These are phyloP conservation scores for Alternaria alternata DNA, from an alignment of 2,329 filamentous ascomycete species.

Conservation along the genomic window DNA sequence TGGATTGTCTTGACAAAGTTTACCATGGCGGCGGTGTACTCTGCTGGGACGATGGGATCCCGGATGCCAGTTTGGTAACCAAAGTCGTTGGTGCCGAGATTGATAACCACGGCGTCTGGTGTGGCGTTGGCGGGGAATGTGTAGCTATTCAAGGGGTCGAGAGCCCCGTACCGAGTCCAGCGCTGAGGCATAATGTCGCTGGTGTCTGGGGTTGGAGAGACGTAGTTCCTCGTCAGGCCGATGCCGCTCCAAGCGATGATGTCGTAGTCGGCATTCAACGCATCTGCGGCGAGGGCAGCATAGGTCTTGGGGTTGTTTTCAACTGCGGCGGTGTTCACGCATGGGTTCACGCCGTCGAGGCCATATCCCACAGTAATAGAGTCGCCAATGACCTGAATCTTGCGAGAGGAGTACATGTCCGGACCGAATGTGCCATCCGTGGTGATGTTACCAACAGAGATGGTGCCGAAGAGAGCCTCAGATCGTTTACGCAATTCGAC, in stretches of 20 bases:
- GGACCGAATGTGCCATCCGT: constrained; percentile 39
- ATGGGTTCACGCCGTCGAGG: constrained; percentile 53
- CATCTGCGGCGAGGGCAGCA: constrained; percentile 53
- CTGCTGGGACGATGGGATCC: constrained; percentile 10
- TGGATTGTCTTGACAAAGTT: constrained; percentile 47
- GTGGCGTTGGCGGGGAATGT: constrained; percentile 45
- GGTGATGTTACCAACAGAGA: constrained; percentile 40
- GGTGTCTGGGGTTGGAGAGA: constrained; percentile 33
- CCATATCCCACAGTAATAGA: constrained; percentile 58
- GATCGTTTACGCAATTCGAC: constrained; percentile 53
- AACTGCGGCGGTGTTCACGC: constrained; percentile 51
- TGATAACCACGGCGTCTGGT: constrained; percentile 54
- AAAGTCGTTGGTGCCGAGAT: constrained; percentile 58
- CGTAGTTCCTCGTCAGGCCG: constrained; percentile 54
- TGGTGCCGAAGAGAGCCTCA: constrained; percentile 47
- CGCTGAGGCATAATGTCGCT: constrained; percentile 52
- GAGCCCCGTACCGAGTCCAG: constrained; percentile 55
- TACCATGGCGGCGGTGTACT: constrained; percentile 29
- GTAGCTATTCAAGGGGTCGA: constrained; percentile 51
- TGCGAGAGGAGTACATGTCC: constrained; percentile 36
- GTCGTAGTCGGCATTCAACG: constrained; percentile 54
- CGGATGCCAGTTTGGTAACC: constrained; percentile 39
- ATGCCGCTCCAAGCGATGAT: constrained; percentile 58
- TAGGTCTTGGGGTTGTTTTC: constrained; percentile 55
- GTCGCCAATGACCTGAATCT: constrained; percentile 57